These are phyloP conservation scores for Pestalotiopsis sp. DNA, from an alignment of 2,329 filamentous ascomycete species.

Conservation along the genomic window DNA sequence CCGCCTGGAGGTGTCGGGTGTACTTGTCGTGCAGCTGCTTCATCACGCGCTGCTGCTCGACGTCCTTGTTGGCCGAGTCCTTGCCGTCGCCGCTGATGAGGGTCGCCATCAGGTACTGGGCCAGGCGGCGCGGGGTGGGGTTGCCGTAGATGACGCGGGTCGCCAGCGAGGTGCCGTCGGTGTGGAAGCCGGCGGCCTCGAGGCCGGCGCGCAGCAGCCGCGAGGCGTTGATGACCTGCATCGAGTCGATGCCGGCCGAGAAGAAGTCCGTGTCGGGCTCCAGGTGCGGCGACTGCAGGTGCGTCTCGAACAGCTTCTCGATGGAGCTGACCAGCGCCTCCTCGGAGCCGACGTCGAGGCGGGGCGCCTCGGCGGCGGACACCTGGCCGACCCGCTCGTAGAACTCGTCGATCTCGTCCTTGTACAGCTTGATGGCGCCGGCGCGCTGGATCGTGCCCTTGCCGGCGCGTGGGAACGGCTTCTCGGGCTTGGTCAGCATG, in stretches of 20 bases:
- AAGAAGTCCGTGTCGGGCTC: conserved; percentile 38
- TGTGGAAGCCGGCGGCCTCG: conserved; percentile 28
- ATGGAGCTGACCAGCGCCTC: conserved; percentile 31
- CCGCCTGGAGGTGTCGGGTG: conserved; percentile 24
- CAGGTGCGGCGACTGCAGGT: conserved; percentile 26
- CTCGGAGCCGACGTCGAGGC: conserved; percentile 30
- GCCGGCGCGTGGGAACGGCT: conserved; percentile 42
- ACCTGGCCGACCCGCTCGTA: conserved; percentile 30
- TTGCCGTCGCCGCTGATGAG: background rate
- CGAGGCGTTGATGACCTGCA: conserved; percentile 40
- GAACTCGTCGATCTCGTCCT: conserved; percentile 41
- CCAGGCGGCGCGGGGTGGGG: conserved; percentile 35
- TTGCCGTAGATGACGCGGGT: conserved; percentile 41
- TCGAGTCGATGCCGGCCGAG: conserved; percentile 36
- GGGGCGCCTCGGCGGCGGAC: conserved; percentile 20
- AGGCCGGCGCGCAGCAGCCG: conserved; percentile 37
- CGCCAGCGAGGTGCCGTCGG: conserved; percentile 35
- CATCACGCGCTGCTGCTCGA: conserved; percentile 13
- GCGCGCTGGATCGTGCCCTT: conserved; percentile 49
- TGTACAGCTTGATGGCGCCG: conserved; percentile 39
- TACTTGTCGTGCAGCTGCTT: conserved; percentile 24
- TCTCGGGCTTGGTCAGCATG: conserved; percentile 35
- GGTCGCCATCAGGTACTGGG: conserved; percentile 28
- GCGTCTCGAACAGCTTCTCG: conserved; percentile 27
- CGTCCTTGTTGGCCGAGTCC: conserved; percentile 1